Evolutionary conservation across 768 basidiomycete species (phyloP), one percentile per base, ranked within the genome.

Genomic region (Termitomyces sp.): DNA sequence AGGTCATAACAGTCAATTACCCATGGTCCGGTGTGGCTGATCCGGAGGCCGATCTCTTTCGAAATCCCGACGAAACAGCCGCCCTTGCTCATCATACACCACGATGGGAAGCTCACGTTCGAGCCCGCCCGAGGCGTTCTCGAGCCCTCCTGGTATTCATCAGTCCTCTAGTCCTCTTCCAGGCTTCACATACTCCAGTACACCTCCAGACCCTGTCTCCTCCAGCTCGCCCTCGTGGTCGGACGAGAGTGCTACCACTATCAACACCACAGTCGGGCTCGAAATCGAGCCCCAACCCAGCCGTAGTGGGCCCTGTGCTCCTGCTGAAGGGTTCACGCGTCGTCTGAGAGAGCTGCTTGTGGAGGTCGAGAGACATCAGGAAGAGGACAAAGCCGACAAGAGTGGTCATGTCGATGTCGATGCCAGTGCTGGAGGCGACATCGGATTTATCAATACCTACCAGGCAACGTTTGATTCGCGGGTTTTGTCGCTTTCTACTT

Each of bases 161-260:
- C 1, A 37, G 26, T 51, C 50, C 4, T 51, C 50, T 4, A 51
- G 50, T 41, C 50, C 50, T 17, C 31, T 33, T 33, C 50, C 17
- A 9, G 26, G 2, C 26, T 51, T 40, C 23, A 51, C 50, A 12
- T 51, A 41, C 50, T 51, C 50, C 9, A 51, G 50, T 3, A 51
- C 50, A 17, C 50, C 40, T 12, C 50, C 50, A 40, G 11, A 11
- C 11, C 52, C 52, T 19, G 17, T 53, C 14, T 53, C 52, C 26
- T 53, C 52, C 0, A 53, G 52, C 21, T 53, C 52, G 3, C 52
- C 52, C 17, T 53, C 42, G 42, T 53, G 52, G 42, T 53, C 52
- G 8, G 52, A 53, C 3, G 52, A n/a, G 28, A 43, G 41, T 9
- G 43, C 41, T 12, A 42, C 51, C 14, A 44, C 31, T 19, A 31